Base-by-base conservation (phyloP, 495 filamentous ascomycete genomes). In the Penicillium nucicola region DNA sequence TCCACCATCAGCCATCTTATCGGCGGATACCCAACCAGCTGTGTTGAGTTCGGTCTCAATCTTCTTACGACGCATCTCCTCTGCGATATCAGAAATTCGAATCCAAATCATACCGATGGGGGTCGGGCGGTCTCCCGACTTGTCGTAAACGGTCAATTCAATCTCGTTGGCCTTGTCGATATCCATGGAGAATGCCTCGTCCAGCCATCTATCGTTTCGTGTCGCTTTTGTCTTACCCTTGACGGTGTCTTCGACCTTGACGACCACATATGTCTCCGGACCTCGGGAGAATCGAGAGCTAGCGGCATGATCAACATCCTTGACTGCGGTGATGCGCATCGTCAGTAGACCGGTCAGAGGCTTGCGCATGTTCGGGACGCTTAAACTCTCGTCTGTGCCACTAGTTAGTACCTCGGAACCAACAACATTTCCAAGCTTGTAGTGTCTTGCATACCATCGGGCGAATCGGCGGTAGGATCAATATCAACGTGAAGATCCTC, bases 101-200 rank as follows among this genome's bases (percentile, higher is more conserved):
- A 99, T 80, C 93, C 93, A 99, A 5, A 97, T 77, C 80, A 99
- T 84, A 47, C 87, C 93, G 55, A 99, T 95, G 32, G 93, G 93
- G 38, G 95, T 80, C 2, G 92, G 86, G 57, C 95, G 87, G 50
- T 95, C 90, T 55, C 87, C 85, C 7, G 78, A 70, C 71, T 96
- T 96, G 62, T 99, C 93, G 67, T 97, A 99, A 25, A 97, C 92
- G 0, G 90, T 97, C 37, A 99, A 79, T 65, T 99, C 93, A 45
- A 99, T 87, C 70, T 99, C 93, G 66, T 99, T 97, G 42, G 95
- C 93, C 73, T 97, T 97, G 59, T 99, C 95, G 36, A 97, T 91
- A 52, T 91, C 87, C 48, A 97, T 83, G 39, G 83, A 89, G 64
- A 96, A 93, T 18, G 83, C 77, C 68, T 99, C 93, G 59, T 90